These are phyloP conservation scores for Aspergillus transmontanensis DNA, from an alignment of 2,329 filamentous ascomycete species.

Conservation along the genomic window DNA sequence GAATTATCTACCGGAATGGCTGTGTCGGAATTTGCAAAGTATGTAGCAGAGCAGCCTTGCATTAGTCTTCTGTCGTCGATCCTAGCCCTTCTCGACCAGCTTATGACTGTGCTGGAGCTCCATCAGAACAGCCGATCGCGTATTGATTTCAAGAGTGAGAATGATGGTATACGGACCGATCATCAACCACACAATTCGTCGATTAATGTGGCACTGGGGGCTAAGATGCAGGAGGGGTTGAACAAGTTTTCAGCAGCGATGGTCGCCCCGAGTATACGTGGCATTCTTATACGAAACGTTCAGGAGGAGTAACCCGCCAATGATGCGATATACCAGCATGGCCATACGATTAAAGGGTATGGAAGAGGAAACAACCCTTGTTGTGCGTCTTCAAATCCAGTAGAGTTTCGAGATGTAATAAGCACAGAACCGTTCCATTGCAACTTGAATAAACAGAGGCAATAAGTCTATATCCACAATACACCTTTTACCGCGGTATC, in stretches of 20 bases:
- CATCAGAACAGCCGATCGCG: not conserved
- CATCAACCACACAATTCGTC: too few relatives aligned
- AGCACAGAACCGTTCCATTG: not conserved
- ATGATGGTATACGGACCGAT: not conserved
- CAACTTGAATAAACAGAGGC: not conserved
- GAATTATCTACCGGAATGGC: not conserved
- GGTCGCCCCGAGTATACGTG: not conserved
- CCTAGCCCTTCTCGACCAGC: not conserved
- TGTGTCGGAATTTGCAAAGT: not conserved
- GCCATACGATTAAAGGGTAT: not conserved
- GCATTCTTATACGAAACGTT: not conserved
- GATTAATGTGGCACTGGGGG: too few relatives aligned
- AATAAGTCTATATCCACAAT: not conserved
- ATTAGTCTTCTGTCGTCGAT: not conserved
- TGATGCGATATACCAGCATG: not conserved
- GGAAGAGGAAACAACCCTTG: not conserved
- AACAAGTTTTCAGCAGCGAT: not conserved
- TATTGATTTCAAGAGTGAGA: not conserved
- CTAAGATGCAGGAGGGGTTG: not conserved
- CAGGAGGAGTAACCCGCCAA: not conserved
- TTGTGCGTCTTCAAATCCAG: not conserved
- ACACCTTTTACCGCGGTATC: not conserved
- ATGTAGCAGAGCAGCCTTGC: not conserved
- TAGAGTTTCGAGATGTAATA: not conserved
- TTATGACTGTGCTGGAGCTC: not conserved